A percentile compares a stretch with the other conserved stretches of the same genome.
Conservation (phyloP, 1,284 basidiomycete genomes). For the Abortiporus biennis region DNA sequence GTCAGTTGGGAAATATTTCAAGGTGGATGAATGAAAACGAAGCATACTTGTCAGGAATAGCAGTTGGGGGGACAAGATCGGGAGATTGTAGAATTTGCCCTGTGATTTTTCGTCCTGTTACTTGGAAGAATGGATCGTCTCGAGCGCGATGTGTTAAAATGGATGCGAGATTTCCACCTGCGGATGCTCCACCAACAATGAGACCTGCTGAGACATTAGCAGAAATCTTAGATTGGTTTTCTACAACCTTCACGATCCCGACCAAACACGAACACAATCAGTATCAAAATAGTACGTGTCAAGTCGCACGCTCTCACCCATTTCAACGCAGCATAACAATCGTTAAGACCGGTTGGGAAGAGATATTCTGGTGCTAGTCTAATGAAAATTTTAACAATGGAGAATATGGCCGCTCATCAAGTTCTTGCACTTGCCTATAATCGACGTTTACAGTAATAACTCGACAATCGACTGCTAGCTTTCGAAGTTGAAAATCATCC, state of each 20-base stretch:
- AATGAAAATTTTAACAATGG: background rate
- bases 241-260: background rate
- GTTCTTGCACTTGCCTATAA: conserved; percentile 1
- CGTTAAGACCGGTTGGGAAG: conserved; percentile 7
- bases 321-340: conserved; percentile 9
- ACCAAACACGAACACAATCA: background rate
- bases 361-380: conserved; percentile 10
- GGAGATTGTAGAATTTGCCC: conserved; percentile 12
- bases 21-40: background rate
- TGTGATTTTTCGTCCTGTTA: conserved; percentile 6
- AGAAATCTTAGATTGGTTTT: conserved; percentile 5
- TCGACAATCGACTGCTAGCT: conserved; percentile 2
- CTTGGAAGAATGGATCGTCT: conserved; percentile 12
- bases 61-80: conserved; percentile 5
- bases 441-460: conserved; percentile 17
- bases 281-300: background rate
- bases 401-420: background rate
- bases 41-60: conserved; percentile 6
- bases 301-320: conserved; percentile 6
- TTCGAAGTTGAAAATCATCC: conserved; percentile 11
- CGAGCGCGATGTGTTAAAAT: conserved; percentile 9
- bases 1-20: background rate
- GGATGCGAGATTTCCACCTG: conserved; percentile 14
- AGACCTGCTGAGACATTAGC: conserved; percentile 10
- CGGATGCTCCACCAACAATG: conserved; percentile 12